phyloP scores from a whole-genome alignment of 371 early-diverging fungal genomes.

The Actinomortierella wolfii region DNA sequence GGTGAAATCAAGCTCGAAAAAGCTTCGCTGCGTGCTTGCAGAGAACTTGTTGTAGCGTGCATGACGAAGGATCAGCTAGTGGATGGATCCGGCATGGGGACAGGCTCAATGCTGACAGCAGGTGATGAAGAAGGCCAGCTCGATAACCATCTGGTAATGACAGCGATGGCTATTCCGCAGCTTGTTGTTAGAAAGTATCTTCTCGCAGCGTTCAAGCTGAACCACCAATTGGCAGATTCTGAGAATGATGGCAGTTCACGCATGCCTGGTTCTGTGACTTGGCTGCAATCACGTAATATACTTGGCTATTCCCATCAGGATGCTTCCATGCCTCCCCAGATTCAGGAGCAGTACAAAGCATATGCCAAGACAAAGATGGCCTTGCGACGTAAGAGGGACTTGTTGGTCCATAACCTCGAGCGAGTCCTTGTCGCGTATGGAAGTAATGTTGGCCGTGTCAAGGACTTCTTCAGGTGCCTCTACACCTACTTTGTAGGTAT shows the following conservation, averaged over 20 bases:
- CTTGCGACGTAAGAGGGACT: slow-evolving; percentile 32
- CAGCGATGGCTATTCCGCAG: slow-evolving; percentile 32
- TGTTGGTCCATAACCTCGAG: slow-evolving; percentile 34
- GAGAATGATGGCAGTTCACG: slow-evolving; percentile 1
- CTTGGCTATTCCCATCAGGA: too few species aligned
- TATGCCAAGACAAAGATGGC: slow-evolving; percentile 17
- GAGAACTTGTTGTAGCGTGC: slow-evolving; percentile 38
- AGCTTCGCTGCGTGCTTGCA: slow-evolving; percentile 32
- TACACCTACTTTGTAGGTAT: slow-evolving; percentile 59
- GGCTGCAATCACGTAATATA: too few species aligned
- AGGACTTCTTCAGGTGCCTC: slow-evolving; percentile 59
- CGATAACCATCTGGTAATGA: slow-evolving; percentile 13
- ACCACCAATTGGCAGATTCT: slow-evolving; percentile 22
- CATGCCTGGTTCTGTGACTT: too few species aligned
- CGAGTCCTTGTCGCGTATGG: slow-evolving; percentile 31
- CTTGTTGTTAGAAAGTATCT: slow-evolving; percentile 38
- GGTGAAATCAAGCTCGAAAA: slow-evolving; percentile 45
- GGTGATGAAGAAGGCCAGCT: slow-evolving; percentile 45
- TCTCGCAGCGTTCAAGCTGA: slow-evolving; percentile 25
- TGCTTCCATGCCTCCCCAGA: too few species aligned
- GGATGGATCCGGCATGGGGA: slow-evolving; percentile 16
- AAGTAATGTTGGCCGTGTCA: slow-evolving; percentile 33
- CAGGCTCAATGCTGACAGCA: slow-evolving; percentile 29
- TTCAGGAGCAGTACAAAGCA: too few species aligned
- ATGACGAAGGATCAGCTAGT: slow-evolving; percentile 27